These are phyloP conservation scores for Colletotrichum cordylinicola DNA, from an alignment of 2,329 filamentous ascomycete species.

Conservation along the genomic window DNA sequence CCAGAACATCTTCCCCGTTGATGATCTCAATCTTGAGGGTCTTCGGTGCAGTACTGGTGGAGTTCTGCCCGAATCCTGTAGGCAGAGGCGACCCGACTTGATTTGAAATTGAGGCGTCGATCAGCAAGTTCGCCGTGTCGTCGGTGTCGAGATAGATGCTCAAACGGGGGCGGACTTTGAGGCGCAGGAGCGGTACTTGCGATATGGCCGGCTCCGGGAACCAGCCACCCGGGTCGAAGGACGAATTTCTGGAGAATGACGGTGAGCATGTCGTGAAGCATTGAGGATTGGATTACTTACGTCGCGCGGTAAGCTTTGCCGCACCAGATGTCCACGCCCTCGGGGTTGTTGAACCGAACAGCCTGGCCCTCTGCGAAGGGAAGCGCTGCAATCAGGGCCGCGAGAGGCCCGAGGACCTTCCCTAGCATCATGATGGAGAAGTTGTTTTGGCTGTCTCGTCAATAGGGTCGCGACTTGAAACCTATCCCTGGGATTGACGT, in stretches of 20 bases:
- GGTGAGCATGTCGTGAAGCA: not conserved
- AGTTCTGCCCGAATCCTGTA: constrained; percentile 1
- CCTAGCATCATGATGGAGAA: not conserved
- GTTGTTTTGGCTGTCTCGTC: not conserved
- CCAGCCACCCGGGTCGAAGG: constrained; percentile 51
- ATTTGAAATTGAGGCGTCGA: constrained; percentile 46
- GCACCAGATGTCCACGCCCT: constrained; percentile 20
- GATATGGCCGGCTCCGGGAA: constrained; percentile 39
- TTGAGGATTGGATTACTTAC: not conserved
- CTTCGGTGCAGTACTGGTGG: constrained; percentile 23
- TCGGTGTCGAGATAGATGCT: constrained; percentile 52
- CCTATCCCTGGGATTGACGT: not conserved
- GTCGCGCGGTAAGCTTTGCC: constrained; percentile 14
- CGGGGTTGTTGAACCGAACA: constrained; percentile 11
- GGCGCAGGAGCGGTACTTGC: constrained; percentile 40
- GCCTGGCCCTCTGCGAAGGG: not conserved
- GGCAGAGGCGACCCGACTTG: constrained; percentile 44
- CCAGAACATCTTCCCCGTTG: constrained; percentile 33
- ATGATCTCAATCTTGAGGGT: constrained; percentile 43
- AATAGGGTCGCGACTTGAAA: not conserved
- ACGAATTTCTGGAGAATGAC: constrained; percentile 33
- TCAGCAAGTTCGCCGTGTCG: constrained; percentile 44
- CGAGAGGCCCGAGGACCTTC: not conserved
- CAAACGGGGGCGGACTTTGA: constrained; percentile 51
- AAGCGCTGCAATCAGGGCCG: not conserved